These are phyloP conservation scores for Metroxylon sagu DNA, from an alignment of 176 grass and related monocot genomes.

Conservation along the genomic window DNA sequence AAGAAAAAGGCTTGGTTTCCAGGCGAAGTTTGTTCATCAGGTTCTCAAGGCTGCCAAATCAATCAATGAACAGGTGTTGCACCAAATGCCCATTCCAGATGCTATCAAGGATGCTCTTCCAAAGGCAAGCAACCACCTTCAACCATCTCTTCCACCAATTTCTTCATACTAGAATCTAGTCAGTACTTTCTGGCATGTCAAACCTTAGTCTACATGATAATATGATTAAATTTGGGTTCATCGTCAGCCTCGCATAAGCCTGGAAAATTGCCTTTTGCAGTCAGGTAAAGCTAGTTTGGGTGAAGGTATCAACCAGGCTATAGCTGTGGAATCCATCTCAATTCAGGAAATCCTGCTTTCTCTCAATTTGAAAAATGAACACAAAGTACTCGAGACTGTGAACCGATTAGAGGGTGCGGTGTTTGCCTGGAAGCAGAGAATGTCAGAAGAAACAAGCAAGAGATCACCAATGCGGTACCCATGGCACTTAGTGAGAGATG, in stretches of 20 bases:
- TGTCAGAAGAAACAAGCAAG: constrained; percentile 50
- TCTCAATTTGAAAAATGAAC: constrained; percentile 68
- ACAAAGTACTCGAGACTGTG: constrained; percentile 70
- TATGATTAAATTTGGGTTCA: neutral
- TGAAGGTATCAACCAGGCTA: constrained; percentile 64
- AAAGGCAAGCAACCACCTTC: constrained; percentile 47
- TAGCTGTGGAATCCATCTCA: constrained; percentile 62
- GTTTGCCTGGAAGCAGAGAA: constrained; percentile 73
- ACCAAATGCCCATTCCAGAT: constrained; percentile 61
- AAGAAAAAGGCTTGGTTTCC: constrained; percentile 72
- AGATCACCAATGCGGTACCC: constrained; percentile 42
- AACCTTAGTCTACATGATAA: too few species aligned
- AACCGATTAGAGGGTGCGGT: constrained; percentile 73
- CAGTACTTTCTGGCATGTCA: too few species aligned
- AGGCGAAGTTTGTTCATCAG: constrained; percentile 87
- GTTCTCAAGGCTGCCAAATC: constrained; percentile 90
- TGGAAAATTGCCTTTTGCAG: constrained; percentile 29
- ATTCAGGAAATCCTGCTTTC: constrained; percentile 69
- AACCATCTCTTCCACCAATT: too few species aligned
- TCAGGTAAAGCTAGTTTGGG: constrained; percentile 91
- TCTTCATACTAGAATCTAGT: too few species aligned
- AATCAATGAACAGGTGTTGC: constrained; percentile 82
- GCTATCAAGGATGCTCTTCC: constrained; percentile 70
- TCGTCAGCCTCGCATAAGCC: neutral
- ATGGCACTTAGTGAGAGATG: constrained; percentile 76